Conservation (phyloP, 2,329 filamentous ascomycete species). For the Corinectria fuckeliana region DNA sequence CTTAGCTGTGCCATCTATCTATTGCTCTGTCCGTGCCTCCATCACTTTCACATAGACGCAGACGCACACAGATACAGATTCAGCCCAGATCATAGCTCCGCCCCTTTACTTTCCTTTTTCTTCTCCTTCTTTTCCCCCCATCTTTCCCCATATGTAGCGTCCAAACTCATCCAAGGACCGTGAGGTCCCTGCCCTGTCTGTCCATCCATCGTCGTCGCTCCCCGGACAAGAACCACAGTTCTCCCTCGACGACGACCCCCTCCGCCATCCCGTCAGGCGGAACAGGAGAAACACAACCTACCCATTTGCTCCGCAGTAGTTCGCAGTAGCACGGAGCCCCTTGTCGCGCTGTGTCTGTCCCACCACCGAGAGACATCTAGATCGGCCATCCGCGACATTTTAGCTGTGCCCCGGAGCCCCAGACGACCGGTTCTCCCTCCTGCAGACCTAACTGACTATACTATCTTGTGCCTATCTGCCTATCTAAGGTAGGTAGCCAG, state of each 20-base stretch:
- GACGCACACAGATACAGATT: neutral
- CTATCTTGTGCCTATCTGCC: neutral
- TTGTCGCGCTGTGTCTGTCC: neutral
- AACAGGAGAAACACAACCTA: too few species aligned
- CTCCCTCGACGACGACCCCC: neutral
- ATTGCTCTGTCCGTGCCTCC: too few species aligned
- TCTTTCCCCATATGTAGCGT: conserved; percentile 12
- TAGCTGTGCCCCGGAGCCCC: neutral
- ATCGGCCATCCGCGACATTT: neutral
- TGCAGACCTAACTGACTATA: neutral
- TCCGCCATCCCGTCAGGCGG: neutral
- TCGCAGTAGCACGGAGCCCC: too few species aligned
- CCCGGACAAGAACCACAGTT: neutral
- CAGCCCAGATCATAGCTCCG: neutral
- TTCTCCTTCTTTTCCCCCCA: neutral
- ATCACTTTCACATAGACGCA: neutral
- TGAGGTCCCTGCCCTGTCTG: too few species aligned
- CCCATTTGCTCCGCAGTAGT: too few species aligned
- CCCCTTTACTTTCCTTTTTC: neutral
- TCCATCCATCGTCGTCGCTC: neutral
- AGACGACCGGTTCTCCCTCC: neutral
- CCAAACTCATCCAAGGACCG: neutral
- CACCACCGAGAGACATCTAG: neutral
- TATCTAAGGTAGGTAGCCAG: neutral
- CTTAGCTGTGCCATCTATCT: neutral